These are phyloP conservation scores for Pisolithus marmoratus DNA, from an alignment of 768 basidiomycete species.

Conservation along the genomic window DNA sequence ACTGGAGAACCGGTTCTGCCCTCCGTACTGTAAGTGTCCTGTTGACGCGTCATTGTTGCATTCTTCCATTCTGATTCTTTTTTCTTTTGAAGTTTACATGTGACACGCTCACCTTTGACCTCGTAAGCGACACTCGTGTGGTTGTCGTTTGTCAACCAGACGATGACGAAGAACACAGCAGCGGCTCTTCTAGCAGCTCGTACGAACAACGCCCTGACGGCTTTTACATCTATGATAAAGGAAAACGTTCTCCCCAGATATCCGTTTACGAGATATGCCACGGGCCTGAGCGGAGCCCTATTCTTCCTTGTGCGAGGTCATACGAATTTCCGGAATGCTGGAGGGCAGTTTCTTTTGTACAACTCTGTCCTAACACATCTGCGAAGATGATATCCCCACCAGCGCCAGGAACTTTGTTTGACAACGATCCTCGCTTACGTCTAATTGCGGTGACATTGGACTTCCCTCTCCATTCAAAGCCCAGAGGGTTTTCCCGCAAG, in stretches of 20 bases:
- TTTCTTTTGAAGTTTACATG: constrained; percentile 17
- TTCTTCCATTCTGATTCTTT: background rate
- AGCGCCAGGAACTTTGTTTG: constrained; percentile 46
- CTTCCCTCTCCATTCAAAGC: constrained; percentile 35
- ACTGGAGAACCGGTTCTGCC: constrained; percentile 25
- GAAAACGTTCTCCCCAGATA: constrained; percentile 27
- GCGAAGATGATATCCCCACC: constrained; percentile 32
- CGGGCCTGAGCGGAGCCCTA: constrained; percentile 1
- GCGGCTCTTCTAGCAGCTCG: constrained; percentile 2
- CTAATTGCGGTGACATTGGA: constrained; percentile 39
- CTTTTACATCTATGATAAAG: constrained; percentile 25
- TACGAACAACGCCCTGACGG: constrained; percentile 28
- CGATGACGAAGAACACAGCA: constrained; percentile 27
- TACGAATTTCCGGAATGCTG: constrained; percentile 55
- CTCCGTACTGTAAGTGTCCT: constrained; percentile 20
- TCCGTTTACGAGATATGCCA: constrained; percentile 17
- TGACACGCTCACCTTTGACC: constrained; percentile 28
- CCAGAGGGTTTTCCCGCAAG: constrained; percentile 31
- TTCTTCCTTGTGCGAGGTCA: constrained; percentile 13
- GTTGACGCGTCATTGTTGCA: too few relatives aligned
- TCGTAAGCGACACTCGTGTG: constrained; percentile 21
- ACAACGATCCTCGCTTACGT: constrained; percentile 47
- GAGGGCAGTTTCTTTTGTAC: constrained; percentile 38
- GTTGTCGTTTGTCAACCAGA: constrained; percentile 26
- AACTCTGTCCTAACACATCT: constrained; percentile 44